Evolutionary conservation across 495 filamentous ascomycete species (phyloP), one percentile per base, ranked within the genome.

Genomic region (Lasiosphaeria hispida): DNA sequence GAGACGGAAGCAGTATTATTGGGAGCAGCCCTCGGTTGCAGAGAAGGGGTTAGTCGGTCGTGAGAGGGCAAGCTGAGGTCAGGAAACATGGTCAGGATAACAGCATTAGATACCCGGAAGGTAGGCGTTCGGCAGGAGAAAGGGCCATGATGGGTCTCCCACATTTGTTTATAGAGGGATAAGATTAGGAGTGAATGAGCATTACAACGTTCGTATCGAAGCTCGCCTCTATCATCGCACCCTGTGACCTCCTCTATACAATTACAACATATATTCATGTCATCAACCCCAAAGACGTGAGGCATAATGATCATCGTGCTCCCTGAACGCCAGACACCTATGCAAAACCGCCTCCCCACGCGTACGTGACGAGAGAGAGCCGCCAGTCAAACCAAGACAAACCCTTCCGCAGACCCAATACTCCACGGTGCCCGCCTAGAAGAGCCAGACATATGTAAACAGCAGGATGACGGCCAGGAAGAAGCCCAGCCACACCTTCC

Each of bases 391-490:
- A 30, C 23, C 23, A 30, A 30, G 23, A 30, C 23, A 30, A 30
- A 30, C 43, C 15, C 43, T 43, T 43, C 0, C 43, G 18, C 43
- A 45, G 30, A 30, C 2, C 23, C 23, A 30, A 30, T 30, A 30
- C 43, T n/a, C 42, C 42, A 3, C 50, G 50, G 48, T 51, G 33
- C 15, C 39, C 13, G 4, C 15, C 42, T 71, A 88, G 67, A 87
- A 92, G 45, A 96, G 71, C 92, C 94, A 96, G 53, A 98, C 94
- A 65, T 89, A 98, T 58, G 84, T 80, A 73, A 98, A 98, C 48
- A 96, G 58, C 13, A 90, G 62, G 54, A 86, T 83, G 17, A 98
- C 90, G 3, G 84, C 85, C 35, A 80, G 74, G 65, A 98, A 95
- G 73, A 98, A 97, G 15, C 72, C 79, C 47, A 95, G 67, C 94